phyloP scores from a whole-genome alignment of 2,329 filamentous ascomycete species.

The Fusarium paranaense region DNA sequence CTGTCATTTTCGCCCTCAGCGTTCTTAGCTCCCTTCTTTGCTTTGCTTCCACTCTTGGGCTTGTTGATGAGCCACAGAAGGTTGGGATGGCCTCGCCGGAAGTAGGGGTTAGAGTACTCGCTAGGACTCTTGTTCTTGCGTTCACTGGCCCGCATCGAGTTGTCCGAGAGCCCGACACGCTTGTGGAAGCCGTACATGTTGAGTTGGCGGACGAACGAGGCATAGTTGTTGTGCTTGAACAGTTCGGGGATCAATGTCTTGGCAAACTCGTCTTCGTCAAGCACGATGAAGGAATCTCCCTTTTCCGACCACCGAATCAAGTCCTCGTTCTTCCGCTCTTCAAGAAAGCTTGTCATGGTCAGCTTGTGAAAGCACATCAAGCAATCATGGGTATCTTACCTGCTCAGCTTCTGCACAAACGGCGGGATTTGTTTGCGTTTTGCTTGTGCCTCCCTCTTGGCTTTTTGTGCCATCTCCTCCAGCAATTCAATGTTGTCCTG shows the following conservation, averaged over 20 bases:
- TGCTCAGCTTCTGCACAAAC: constrained; percentile 98
- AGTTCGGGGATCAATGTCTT: constrained; percentile 96
- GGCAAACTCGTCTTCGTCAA: constrained; percentile 98
- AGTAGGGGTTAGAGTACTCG: constrained; percentile 98
- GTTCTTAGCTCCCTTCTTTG: constrained; percentile 69
- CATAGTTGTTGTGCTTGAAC: constrained; percentile 99
- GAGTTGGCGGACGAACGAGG: constrained; percentile 92
- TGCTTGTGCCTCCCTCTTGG: constrained; percentile 87
- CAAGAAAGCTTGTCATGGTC: constrained; percentile 78
- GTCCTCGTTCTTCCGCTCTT: constrained; percentile 92
- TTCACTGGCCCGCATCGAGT: constrained; percentile 97
- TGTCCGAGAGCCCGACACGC: constrained; percentile 91
- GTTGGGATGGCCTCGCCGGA: constrained; percentile 91
- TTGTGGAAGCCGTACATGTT: constrained; percentile 99
- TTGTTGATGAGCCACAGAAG: constrained; percentile 97
- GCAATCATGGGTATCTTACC: constrained; percentile 66
- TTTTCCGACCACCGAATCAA: constrained; percentile 97
- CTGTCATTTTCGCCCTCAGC: constrained; percentile 80
- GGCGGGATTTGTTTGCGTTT: constrained; percentile 97
- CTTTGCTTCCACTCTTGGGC: constrained; percentile 79
- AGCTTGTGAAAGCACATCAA: constrained; percentile 20
- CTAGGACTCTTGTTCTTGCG: constrained; percentile 97
- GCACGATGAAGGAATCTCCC: constrained; percentile 94
- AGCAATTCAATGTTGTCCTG: constrained; percentile 82
- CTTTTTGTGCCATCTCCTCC: constrained; percentile 81